phyloP scores from a whole-genome alignment of 176 grass and related monocot species.

The Oryza glaberrima region DNA sequence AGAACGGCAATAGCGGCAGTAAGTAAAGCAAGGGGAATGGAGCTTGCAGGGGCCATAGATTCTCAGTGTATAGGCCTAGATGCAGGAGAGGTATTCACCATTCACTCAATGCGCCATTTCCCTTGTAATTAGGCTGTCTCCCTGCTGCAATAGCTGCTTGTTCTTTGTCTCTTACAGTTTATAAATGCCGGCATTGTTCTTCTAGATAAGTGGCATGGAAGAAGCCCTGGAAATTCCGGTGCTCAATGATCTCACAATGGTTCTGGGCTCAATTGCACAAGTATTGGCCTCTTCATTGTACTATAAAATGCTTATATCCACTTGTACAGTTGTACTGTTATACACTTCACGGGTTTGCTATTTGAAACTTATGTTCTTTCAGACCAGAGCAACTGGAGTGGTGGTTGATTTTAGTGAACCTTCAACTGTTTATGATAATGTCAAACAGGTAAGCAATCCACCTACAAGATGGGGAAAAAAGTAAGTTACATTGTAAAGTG shows the following conservation, averaged over 20 bases:
- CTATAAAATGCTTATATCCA: not conserved
- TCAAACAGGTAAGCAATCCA: conserved; percentile 71
- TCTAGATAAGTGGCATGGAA: conserved; percentile 80
- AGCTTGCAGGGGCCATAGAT: conserved; percentile 71
- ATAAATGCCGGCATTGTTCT: conserved; percentile 7
- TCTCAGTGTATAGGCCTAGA: conserved; percentile 62
- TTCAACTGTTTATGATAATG: conserved; percentile 84
- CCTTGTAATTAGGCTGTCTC: conserved; percentile 1
- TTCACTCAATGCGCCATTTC: not conserved
- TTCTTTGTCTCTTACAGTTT: not conserved
- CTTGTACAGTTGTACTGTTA: not conserved
- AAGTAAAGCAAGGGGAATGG: conserved; percentile 80
- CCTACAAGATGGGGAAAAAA: conserved; percentile 35
- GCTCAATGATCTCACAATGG: conserved; percentile 92
- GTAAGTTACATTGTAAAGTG: conserved; percentile 24
- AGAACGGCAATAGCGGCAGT: conserved; percentile 65
- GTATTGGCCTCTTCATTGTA: conserved; percentile 12
- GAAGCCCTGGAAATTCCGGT: conserved; percentile 88
- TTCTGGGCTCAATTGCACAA: conserved; percentile 83
- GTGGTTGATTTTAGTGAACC: conserved; percentile 88
- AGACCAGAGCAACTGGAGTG: conserved; percentile 75
- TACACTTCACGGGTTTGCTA: not conserved
- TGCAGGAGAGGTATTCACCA: conserved; percentile 63
- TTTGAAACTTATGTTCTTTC: conserved; percentile 22
- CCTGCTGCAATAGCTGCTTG: not conserved